Evolutionary conservation across 164 flowering plant species (phyloP), one percentile per base, ranked within the genome.

Genomic region (Magnolia kwangsiensis): DNA sequence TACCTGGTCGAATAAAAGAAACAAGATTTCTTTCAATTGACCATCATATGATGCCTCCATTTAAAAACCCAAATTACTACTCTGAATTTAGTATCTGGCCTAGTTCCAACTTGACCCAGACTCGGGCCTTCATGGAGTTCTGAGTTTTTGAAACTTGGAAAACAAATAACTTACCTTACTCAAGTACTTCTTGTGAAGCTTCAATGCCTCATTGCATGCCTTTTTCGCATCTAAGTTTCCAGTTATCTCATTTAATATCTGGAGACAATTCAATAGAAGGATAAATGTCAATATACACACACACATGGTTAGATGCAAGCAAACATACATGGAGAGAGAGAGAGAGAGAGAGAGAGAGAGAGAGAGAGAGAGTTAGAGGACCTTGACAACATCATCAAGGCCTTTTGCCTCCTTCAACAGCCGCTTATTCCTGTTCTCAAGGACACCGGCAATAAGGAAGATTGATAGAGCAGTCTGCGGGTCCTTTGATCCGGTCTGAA

Each of bases 381-480:
- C 97, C 91, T 87, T 84, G n/a, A 90, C 90, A 75, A 92, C 90
- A 87, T 91, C 98, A 81, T 95, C 97, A 16, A 92, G 80, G 80
- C 97, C 98, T 80, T 87, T 90, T 1, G 98, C 97, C 79, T 95
- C 95, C 82, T 78, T 87, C 67, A 92, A 10, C 70, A 95, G 84
- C 68, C 74, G 83, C 81, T 88, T 92, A 69, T 91, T 90, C 88
- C 89, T 92, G 81, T 86, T 79, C 87, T 91, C 90, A 21, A 92
- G 93, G 74, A 95, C 89, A 82, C 96, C 83, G 27, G 96, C 98
- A 82, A 87, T 96, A 66, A 95, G 89, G 74, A 89, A 95, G 75
- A 95, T 81, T 63, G 97, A 87, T 16, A 95, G 85, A 51, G 91
- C 87, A 73, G 81, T 83, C 18, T 82, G 83, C 70, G 89, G 82